A percentile compares a stretch with the other conserved stretches of the same genome.
phyloP scores from a whole-genome alignment of 1,284 basidiomycete species.

The Fomitopsis betulina region DNA sequence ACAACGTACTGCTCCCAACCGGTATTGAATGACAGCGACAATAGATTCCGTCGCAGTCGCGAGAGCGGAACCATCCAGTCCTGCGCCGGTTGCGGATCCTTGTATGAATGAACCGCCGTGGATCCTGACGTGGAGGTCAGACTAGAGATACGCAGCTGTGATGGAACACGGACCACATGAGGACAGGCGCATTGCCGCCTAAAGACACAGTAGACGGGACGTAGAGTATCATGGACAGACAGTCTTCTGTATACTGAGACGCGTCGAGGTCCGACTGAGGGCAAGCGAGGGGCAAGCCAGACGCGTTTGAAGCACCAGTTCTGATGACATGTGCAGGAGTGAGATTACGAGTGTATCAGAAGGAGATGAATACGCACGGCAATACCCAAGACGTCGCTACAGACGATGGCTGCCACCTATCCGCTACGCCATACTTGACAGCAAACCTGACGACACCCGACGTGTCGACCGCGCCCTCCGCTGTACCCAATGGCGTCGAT shows the following conservation, averaged over 20 bases:
- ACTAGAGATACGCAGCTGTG: neutral
- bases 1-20: conserved; percentile 67
- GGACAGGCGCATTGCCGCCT: conserved; percentile 42
- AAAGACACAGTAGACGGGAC: conserved; percentile 42
- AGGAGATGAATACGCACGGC: conserved; percentile 45
- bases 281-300: conserved; percentile 62
- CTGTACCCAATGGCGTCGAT: conserved; percentile 48
- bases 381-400: conserved; percentile 51
- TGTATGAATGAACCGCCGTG: conserved; percentile 81
- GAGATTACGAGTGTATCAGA: neutral
- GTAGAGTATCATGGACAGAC: conserved; percentile 73
- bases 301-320: conserved; percentile 45
- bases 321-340: conserved; percentile 27
- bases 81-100: conserved; percentile 70
- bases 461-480: conserved; percentile 46
- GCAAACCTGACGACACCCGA: conserved; percentile 49
- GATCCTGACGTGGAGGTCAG: conserved; percentile 46
- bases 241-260: conserved; percentile 65
- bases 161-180: conserved; percentile 52
- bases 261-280: conserved; percentile 53
- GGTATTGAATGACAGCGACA: conserved; percentile 83
- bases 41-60: conserved; percentile 72
- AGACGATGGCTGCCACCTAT: conserved; percentile 55
- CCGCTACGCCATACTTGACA: conserved; percentile 61
- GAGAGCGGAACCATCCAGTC: conserved; percentile 75